Conservation (phyloP, 1,139 yeast species). For the Kodamaea arcana region DNA sequence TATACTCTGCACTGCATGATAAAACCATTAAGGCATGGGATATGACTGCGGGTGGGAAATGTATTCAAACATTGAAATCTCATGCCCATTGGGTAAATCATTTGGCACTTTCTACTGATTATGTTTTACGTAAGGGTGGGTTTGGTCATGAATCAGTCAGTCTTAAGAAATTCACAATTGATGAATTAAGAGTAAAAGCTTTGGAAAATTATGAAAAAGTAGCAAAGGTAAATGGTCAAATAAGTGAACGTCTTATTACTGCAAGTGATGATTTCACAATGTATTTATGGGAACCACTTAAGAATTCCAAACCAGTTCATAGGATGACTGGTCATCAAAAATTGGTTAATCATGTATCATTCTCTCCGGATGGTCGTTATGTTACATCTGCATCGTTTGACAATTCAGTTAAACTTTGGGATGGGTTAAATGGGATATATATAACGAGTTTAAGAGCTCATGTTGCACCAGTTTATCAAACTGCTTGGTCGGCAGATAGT, state of each 20-base stretch:
- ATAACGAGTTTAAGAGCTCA: constrained; percentile 91
- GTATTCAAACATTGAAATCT: constrained; percentile 73
- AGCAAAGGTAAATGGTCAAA: constrained; percentile 64
- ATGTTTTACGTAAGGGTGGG: constrained; percentile 79
- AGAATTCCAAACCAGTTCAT: constrained; percentile 74
- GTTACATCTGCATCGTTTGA: constrained; percentile 94
- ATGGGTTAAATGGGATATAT: constrained; percentile 88
- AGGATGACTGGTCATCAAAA: constrained; percentile 98
- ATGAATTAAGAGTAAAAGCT: constrained; percentile 35
- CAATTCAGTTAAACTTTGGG: constrained; percentile 93
- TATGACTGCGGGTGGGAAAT: constrained; percentile 64
- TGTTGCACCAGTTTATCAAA: constrained; percentile 96
- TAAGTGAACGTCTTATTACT: constrained; percentile 81
- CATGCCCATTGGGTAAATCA: constrained; percentile 99
- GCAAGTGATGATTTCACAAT: constrained; percentile 97
- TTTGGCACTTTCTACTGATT: constrained; percentile 85
- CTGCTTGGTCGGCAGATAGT: constrained; percentile 98
- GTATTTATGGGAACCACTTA: constrained; percentile 94
- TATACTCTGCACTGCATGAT: constrained; percentile 92
- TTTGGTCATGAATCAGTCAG: constrained; percentile 47
- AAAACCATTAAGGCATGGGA: constrained; percentile 95
- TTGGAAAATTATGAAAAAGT: constrained; percentile 66
- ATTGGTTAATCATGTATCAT: constrained; percentile 90
- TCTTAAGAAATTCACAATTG: constrained; percentile 18
- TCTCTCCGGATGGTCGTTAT: constrained; percentile 91